Evolutionary conservation across 2,329 filamentous ascomycete species (phyloP), one percentile per base, ranked within the genome.

Genomic region (Penicillium capsulatum): DNA sequence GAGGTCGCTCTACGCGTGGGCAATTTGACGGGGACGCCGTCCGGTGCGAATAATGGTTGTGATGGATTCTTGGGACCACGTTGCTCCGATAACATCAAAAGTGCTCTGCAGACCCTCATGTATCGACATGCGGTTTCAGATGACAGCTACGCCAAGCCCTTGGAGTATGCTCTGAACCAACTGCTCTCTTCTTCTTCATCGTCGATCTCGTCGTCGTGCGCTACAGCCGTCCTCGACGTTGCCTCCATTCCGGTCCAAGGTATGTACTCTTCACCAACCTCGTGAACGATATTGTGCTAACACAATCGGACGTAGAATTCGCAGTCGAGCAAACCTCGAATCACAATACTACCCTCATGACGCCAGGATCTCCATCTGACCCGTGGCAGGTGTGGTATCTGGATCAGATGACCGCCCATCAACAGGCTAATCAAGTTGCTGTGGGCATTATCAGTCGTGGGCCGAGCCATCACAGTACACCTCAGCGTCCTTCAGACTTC

Each of bases 361-460:
- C 50, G n/a, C 44, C 59, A 8, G 64, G 64, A 3, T 55, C 45
- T 20, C 47, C 50, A 15, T 31, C 47, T 15, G 47, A 42, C 30
- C 60, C 63, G 2, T 66, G 63, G 63, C 56, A 57, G 37, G 60
- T 62, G n/a, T 65, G 57, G 59, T 64, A 59, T 36, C 48, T 65
- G 16, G 57, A 64, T 32, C 50, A 56, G 22, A 61, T 63, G 53
- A 61, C 53, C 2, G 50, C 60, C 14, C 22, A 29, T 11, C 47
- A 62, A 13, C 63, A 65, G 39, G 63, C 64, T 3, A 49, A 51
- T 7, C 61, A 66, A 36, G 58, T 66, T 3, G 64, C 61, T 7
- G 60, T 67, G 14, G 64, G 57, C 2, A 65, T 67, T 17, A 49
- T 66, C 36, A 61, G 59, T 48, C 58, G 64, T 4, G 51, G 46